Conservation (phyloP, 1,139 yeast species). For the Suhomyces taliae region DNA sequence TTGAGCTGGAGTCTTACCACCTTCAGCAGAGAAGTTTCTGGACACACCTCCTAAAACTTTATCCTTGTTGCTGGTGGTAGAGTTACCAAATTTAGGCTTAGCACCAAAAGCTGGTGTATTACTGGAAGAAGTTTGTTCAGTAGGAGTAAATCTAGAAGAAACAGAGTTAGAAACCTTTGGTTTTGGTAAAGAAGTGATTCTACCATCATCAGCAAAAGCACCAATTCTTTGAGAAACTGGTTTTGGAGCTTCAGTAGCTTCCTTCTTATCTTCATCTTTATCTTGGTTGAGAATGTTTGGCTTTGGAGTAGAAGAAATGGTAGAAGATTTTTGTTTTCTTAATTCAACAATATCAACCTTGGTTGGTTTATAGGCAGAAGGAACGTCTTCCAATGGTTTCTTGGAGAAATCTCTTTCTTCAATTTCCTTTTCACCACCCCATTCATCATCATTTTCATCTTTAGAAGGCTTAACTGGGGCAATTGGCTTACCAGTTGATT, state of each 20-base stretch:
- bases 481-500: constrained; percentile 43
- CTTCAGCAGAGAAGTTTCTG: constrained; percentile 67
- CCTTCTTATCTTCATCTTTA: constrained; percentile 25
- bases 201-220: constrained; percentile 43
- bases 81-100: constrained; percentile 45
- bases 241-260: constrained; percentile 20
- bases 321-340: constrained; percentile 48
- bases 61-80: constrained; percentile 31
- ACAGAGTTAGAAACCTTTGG: constrained; percentile 59
- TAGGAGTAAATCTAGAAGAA: constrained; percentile 45
- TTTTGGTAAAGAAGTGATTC: constrained; percentile 65
- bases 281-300: constrained; percentile 20
- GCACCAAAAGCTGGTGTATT: constrained; percentile 51
- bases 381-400: constrained; percentile 59
- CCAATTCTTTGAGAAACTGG: constrained; percentile 47
- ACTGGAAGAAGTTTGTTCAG: constrained; percentile 5
- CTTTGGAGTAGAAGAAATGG: constrained; percentile 44
- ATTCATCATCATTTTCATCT: constrained; percentile 52
- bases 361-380: constrained; percentile 72
- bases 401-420: constrained; percentile 68
- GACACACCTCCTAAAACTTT: constrained; percentile 63
- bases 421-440: constrained; percentile 64
- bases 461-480: constrained; percentile 13
- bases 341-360: constrained; percentile 46
- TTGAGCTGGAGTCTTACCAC: constrained; percentile 93